Evolutionary conservation across 2,329 filamentous ascomycete genomes (phyloP), one percentile per base, ranked within the genome.

Genomic region (Calonectria ilicicola): DNA sequence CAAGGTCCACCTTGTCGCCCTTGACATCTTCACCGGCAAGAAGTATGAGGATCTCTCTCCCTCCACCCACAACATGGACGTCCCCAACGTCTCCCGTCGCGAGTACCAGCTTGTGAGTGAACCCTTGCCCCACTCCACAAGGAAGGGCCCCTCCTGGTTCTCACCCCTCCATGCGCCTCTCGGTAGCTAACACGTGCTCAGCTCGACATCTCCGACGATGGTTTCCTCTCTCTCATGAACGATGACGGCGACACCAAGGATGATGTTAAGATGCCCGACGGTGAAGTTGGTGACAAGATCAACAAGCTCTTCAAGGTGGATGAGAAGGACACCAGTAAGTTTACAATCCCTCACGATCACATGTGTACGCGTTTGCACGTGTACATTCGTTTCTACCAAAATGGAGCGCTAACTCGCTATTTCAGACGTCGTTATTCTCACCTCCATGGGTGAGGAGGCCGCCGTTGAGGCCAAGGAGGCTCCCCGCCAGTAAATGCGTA

Each of bases 1-100:
- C 89, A 99, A 99, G 93, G 97, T 99, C 87, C 96, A 99, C 90
- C 90, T 99, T 83, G 94, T 98, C 84, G 97, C 95, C 85, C 92
- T 97, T 86, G 97, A 99, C 87, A 98, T 99, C 91, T 99, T 99
- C 93, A 99, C 96, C 80, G 91, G 91, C 92, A 99, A 98, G 95
- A 99, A 99, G 93, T 92, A 98, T 80, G 97, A 99, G 91, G 97
- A 99, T 90, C 93, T 99, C 77, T 98, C 93, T 88, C 97, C 97
- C 81, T 99, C 97, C 85, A 99, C 97, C 91, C 92, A 94, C 91
- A 94, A 97, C 92, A 97, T 97, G 95, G 95, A 99, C 84, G 97
- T 99, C 81, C 97, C 97, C 88, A 93, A 97, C 89, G 96, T 98
- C 88, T 86, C 85, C 82, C 96, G 96, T 84, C 91, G 90, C 87